These are phyloP conservation scores for Xylaria venustula DNA, from an alignment of 495 filamentous ascomycete genomes.

Conservation along the genomic window DNA sequence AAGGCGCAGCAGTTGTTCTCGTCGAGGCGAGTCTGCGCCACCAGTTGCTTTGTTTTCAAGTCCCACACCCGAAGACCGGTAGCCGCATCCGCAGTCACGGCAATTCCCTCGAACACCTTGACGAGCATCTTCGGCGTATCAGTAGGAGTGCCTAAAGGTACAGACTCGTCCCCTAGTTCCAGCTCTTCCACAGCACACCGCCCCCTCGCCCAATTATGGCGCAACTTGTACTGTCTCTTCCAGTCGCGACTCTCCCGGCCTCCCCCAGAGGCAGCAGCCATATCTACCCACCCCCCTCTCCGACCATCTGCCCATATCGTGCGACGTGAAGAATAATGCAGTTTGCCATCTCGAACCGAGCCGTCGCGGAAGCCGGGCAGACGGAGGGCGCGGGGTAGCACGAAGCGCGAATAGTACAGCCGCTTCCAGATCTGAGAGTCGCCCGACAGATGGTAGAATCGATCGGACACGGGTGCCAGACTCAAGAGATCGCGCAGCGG, in stretches of 20 bases:
- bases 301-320: conserved; percentile 80
- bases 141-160: conserved; percentile 7
- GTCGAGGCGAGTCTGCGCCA: conserved; percentile 47
- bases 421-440: conserved; percentile 93
- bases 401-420: conserved; percentile 85
- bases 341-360: conserved; percentile 33
- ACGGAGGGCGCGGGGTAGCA: conserved; percentile 75
- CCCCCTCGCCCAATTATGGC: conserved; percentile 89
- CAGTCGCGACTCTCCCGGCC: conserved; percentile 55
- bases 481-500: conserved; percentile 64
- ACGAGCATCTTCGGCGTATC: conserved; percentile 53
- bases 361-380: conserved; percentile 65
- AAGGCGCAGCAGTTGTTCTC: conserved; percentile 19
- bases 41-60: conserved; percentile 56
- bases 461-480: conserved; percentile 76
- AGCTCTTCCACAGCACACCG: conserved; percentile 79
- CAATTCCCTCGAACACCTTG: conserved; percentile 68
- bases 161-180: conserved; percentile 46
- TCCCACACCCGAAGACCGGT: conserved; percentile 78
- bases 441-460: conserved; percentile 68
- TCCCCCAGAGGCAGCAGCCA: conserved; percentile 48
- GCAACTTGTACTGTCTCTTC: conserved; percentile 87
- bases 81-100: conserved; percentile 71
- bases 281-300: conserved; percentile 42
- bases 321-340: conserved; percentile 67